These are phyloP conservation scores for Termitomyces sp. DNA, from an alignment of 768 basidiomycete genomes.

Conservation along the genomic window DNA sequence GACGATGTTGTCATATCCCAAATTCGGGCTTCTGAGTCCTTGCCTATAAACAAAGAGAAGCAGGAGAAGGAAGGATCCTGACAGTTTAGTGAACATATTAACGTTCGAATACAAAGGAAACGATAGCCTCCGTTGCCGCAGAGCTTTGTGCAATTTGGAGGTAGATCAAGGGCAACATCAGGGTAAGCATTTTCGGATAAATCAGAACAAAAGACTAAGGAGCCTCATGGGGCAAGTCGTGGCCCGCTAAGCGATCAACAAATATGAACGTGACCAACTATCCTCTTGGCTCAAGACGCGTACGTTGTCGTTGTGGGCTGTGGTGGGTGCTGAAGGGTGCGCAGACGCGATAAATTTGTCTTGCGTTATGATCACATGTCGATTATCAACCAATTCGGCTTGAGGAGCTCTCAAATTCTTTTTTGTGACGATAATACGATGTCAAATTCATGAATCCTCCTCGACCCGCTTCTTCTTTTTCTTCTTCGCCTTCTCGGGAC, in stretches of 20 bases:
- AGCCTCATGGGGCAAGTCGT: background rate
- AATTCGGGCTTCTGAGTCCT: background rate
- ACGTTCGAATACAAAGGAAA: background rate
- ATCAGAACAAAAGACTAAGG: background rate
- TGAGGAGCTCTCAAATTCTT: background rate
- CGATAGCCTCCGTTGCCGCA: too few species aligned
- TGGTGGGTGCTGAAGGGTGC: background rate
- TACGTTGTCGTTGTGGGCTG: background rate
- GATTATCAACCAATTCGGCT: background rate
- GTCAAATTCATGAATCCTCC: slow-evolving; percentile 4
- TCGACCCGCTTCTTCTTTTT: slow-evolving; percentile 24
- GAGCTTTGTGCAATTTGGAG: slow-evolving; percentile 2
- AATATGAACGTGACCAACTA: background rate
- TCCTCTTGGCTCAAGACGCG: background rate
- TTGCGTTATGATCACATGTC: background rate
- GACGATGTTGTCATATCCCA: background rate
- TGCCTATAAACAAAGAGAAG: background rate
- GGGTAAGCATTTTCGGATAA: background rate
- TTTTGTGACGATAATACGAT: background rate
- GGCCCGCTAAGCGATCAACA: background rate
- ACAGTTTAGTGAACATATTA: background rate
- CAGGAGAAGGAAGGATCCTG: background rate
- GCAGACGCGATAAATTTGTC: background rate
- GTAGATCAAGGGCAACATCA: background rate
- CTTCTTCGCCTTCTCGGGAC: slow-evolving; percentile 21